phyloP scores from a whole-genome alignment of 345 rosid genomes.

The Aquilaria malaccensis region DNA sequence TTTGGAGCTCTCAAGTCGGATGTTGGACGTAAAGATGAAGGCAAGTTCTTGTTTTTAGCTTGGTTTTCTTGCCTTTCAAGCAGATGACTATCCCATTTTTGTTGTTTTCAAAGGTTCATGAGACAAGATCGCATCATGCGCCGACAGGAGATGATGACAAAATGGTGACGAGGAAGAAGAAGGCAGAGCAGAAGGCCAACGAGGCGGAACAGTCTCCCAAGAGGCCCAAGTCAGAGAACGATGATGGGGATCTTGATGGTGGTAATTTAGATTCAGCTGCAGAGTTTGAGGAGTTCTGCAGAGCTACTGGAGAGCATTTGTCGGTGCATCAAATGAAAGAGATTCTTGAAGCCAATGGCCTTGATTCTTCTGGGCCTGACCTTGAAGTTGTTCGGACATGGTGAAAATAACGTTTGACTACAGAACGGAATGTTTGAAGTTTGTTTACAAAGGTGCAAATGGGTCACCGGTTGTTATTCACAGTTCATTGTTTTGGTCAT shows the following conservation, averaged over 20 bases:
- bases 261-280: slow-evolving; percentile 18
- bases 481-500: no score
- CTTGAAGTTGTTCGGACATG: slow-evolving; percentile 29
- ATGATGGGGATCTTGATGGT: slow-evolving; percentile 18
- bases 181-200: slow-evolving; percentile 54
- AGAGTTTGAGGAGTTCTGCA: slow-evolving; percentile 51
- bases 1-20: no score
- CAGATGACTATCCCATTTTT: neutral
- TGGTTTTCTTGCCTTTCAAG: neutral
- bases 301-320: slow-evolving; percentile 43
- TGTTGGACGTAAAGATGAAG: no score
- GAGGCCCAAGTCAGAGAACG: slow-evolving; percentile 44
- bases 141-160: slow-evolving; percentile 48
- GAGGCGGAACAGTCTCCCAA: slow-evolving; percentile 57
- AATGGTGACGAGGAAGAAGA: slow-evolving; percentile 72
- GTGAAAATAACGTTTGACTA: slow-evolving; percentile 10
- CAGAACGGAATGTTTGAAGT: neutral
- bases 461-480: no score
- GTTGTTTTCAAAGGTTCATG: slow-evolving; percentile 42
- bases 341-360: slow-evolving; percentile 50
- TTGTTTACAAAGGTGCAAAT: no score
- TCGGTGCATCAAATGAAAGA: slow-evolving; percentile 53
- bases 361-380: slow-evolving; percentile 47
- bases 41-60: no score
- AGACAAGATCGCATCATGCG: slow-evolving; percentile 54